Percentiles rank a stretch among this genome's conserved stretches.
phyloP scores from a whole-genome alignment of 1,139 yeast species.

The Blastobotrys raffinosifermentans region DNA sequence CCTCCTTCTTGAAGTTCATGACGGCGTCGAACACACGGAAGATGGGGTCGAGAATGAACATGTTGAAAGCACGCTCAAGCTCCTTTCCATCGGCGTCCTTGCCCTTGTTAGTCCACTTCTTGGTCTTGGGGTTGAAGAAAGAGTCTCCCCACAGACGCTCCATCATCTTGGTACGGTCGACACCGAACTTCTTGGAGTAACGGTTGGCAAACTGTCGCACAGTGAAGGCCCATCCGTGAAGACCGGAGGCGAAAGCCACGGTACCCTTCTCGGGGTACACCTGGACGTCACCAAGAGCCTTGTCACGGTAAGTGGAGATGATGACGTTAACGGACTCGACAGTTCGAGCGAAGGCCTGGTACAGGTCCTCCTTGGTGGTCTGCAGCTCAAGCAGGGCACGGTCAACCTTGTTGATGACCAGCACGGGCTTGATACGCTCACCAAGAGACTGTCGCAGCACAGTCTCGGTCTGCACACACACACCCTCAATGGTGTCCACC shows the following conservation, averaged over 20 bases:
- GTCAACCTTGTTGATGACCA: constrained; percentile 97
- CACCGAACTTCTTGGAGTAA: constrained; percentile 99
- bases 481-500: constrained; percentile 99
- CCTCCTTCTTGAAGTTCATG: constrained; percentile 97
- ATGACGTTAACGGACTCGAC: constrained; percentile 99
- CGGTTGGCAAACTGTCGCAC: constrained; percentile 97
- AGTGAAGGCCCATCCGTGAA: constrained; percentile 99
- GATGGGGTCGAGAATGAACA: constrained; percentile 98
- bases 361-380: constrained; percentile 97
- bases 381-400: constrained; percentile 99
- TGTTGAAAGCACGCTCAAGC: constrained; percentile 99
- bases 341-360: constrained; percentile 97
- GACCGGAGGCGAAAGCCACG: constrained; percentile 99
- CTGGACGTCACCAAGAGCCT: constrained; percentile 90
- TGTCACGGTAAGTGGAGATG: constrained; percentile 92
- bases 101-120: constrained; percentile 98
- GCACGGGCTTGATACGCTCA: constrained; percentile 99
- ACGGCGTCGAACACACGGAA: constrained; percentile 93
- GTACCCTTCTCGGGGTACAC: constrained; percentile 99
- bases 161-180: constrained; percentile 96
- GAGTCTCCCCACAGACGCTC: constrained; percentile 99
- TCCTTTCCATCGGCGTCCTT: constrained; percentile 93
- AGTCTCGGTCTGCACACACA: constrained; percentile 99
- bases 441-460: constrained; percentile 98
- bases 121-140: constrained; percentile 99